Evolutionary conservation across 1,284 basidiomycete genomes (phyloP), one percentile per base, ranked within the genome.

Genomic region (Porogramme epimiltina): DNA sequence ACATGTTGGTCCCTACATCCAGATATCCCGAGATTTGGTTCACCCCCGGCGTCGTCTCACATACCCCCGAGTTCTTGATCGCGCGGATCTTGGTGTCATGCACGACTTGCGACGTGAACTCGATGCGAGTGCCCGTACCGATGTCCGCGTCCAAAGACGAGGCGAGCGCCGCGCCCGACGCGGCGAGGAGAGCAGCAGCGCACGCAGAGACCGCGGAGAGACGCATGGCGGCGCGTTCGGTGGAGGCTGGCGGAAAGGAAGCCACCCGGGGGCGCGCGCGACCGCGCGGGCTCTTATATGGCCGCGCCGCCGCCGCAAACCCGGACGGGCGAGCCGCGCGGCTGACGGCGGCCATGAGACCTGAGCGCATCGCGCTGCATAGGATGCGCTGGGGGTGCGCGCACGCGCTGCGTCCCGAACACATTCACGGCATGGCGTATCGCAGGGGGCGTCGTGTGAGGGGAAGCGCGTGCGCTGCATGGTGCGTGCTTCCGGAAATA

Each of bases 41-140:
- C 8, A 89, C 85, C 0, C 80, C 81, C 2, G 83, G 78, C 0
- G 84, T 86, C 11, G 80, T 87, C 68, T 90, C 87, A 62, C 87
- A 90, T 9, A 89, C 76, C 1, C 87, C 85, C 6, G 84, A 86
- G 57, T 88, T 76, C 23, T 73, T 69, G 10, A 87, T 75, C 60
- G 79, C 84, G 20, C 81, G 78, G 15, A 87, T 60, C 28, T 56
- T 65, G 2, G 66, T 52, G 38, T 67, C 61, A 4, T 51, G 20
- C 36, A 62, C 56, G 18, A 54, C 24, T 13, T 54, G 24, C 3
- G 63, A 64, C 34, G 43, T 50, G 52, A 63, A 60, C 24, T 51
- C 46, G n/a, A 50, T 34, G 20, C 24, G 37, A 6, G 23, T 28
- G 28, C 11, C n/a, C n/a, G 41, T 38, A 15, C 41, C 36, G 23